Evolutionary conservation across 345 rosid genomes (phyloP).

Genomic region (Populus ilicifolia): DNA sequence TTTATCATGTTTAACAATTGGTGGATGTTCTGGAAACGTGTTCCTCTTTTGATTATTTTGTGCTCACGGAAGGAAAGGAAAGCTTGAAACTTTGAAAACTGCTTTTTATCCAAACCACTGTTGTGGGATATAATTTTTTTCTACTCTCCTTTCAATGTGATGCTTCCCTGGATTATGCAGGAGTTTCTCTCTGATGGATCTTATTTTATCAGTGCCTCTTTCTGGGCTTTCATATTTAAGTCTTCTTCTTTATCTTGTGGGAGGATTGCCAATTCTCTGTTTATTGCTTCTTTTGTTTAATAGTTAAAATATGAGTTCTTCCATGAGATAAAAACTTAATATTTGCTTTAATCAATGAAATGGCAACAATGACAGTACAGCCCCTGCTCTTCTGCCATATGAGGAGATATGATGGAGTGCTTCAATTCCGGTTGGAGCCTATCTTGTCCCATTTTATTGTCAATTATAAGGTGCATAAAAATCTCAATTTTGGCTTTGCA

Average conservation of each 20-base stretch:
- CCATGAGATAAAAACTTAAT: not conserved
- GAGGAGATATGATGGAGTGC: not conserved
- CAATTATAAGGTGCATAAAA: not conserved
- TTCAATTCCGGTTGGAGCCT: not conserved
- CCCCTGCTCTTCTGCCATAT: not conserved
- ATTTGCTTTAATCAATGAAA: not conserved
- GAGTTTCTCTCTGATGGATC: not conserved
- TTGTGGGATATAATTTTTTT: not conserved
- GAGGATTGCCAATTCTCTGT: not conserved
- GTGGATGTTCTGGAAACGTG: not conserved
- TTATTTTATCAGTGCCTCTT: not conserved
- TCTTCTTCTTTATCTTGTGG: not conserved
- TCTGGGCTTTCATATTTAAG: not conserved
- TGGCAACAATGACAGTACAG: not conserved
- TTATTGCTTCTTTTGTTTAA: not conserved
- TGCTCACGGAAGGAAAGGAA: not conserved
- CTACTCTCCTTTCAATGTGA: not conserved
- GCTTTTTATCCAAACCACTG: not conserved
- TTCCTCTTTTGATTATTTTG: not conserved
- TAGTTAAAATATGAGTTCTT: not conserved
- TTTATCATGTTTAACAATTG: not conserved
- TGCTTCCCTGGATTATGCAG: not conserved
- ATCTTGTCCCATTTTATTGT: not conserved
- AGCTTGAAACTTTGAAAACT: not conserved
- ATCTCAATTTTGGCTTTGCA: slow-evolving; percentile 24